These are phyloP conservation scores for Triadica sebifera DNA, from an alignment of 345 rosid genomes.

Conservation along the genomic window DNA sequence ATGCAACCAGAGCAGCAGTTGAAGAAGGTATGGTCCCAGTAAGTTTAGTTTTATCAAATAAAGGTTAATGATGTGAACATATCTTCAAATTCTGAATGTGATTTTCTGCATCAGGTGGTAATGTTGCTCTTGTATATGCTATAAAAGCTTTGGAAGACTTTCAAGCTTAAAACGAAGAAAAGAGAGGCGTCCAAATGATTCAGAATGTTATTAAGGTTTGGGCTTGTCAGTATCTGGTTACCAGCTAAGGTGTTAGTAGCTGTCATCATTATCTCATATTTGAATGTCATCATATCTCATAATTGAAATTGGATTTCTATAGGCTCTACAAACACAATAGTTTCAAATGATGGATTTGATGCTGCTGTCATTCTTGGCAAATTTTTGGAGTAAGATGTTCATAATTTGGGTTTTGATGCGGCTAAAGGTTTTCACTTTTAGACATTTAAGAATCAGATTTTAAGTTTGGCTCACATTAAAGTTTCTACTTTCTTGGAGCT, in stretches of 20 bases:
- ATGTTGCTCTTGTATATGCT: constrained; percentile 83
- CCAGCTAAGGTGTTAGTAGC: background rate
- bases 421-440: constrained; percentile 60
- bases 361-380: constrained; percentile 65
- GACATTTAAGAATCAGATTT: background rate
- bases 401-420: constrained; percentile 77
- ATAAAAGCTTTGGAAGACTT: constrained; percentile 64
- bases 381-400: constrained; percentile 71
- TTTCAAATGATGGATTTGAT: constrained; percentile 82
- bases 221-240: background rate
- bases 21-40: constrained; percentile 97
- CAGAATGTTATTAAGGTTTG: constrained; percentile 81
- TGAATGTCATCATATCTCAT: no score
- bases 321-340: constrained; percentile 71
- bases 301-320: constrained; percentile 23
- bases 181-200: constrained; percentile 75
- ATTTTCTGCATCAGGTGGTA: constrained; percentile 59
- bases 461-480: background rate
- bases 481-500: no score
- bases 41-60: constrained; percentile 14
- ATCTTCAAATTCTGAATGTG: background rate
- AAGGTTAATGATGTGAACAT: background rate
- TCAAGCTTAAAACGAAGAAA: constrained; percentile 68
- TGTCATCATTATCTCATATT: constrained; percentile 6
- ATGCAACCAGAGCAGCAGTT: constrained; percentile 94